Evolutionary conservation across 352 stramenopile genomes (phyloP).

Genomic region (Blastocystis sp.): DNA sequence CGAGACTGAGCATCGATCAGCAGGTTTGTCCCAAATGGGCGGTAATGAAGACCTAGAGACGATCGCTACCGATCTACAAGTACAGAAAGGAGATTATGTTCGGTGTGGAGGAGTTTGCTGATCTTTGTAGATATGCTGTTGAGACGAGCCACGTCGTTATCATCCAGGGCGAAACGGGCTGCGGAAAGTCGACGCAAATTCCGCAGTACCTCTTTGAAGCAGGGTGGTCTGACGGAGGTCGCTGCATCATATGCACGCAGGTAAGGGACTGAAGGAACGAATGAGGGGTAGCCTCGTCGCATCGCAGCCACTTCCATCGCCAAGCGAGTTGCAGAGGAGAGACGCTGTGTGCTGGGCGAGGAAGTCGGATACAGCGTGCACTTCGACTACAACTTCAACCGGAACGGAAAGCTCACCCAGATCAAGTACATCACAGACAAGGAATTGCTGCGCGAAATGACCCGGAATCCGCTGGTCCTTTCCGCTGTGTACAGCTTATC

Average conservation of each 20-base stretch:
- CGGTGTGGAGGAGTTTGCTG: not conserved
- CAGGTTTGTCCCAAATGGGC: not conserved
- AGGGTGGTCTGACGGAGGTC: not conserved
- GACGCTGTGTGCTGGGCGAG: slow-evolving; percentile 87
- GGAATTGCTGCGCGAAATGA: slow-evolving; percentile 44
- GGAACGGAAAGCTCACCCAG: slow-evolving; percentile 31
- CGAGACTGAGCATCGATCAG: slow-evolving; percentile 19
- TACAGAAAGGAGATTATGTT: slow-evolving; percentile 58
- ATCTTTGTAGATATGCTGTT: slow-evolving; percentile 44
- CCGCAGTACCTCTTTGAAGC: slow-evolving; percentile 62
- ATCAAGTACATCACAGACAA: slow-evolving; percentile 52
- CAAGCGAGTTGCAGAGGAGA: slow-evolving; percentile 39
- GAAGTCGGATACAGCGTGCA: slow-evolving; percentile 98
- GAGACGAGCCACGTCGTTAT: slow-evolving; percentile 52
- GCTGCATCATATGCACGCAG: slow-evolving; percentile 32
- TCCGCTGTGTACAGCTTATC: not conserved
- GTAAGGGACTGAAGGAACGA: not conserved
- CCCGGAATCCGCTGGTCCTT: slow-evolving; percentile 10
- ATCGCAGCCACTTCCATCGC: slow-evolving; percentile 36
- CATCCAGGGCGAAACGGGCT: slow-evolving; percentile 61
- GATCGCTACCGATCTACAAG: slow-evolving; percentile 19
- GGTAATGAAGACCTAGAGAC: not conserved
- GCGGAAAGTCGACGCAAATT: slow-evolving; percentile 56
- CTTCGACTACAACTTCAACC: slow-evolving; percentile 81
- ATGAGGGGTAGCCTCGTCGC: slow-evolving; percentile 5